A percentile compares a stretch with the other conserved stretches of the same genome.
Evolutionary conservation across 1,284 basidiomycete species (phyloP).

Genomic region (Trichosporon sp.): DNA sequence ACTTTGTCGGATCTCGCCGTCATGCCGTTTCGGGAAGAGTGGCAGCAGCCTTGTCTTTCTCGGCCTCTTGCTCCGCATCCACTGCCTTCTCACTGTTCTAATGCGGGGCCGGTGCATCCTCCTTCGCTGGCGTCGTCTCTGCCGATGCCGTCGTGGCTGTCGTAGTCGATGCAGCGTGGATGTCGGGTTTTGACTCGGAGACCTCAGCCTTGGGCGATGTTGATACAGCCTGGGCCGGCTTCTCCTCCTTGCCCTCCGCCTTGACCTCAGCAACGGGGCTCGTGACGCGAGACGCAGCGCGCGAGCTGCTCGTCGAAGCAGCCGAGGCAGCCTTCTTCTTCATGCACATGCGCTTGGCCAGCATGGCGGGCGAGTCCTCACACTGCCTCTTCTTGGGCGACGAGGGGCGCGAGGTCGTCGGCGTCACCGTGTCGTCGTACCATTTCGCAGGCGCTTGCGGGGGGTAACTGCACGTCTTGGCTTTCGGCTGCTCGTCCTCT

Average conservation of each 20-base stretch:
- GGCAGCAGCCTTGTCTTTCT: neutral
- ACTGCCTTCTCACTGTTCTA: neutral
- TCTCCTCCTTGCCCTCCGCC: neutral
- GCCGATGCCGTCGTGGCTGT: too few species aligned
- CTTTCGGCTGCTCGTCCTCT: neutral
- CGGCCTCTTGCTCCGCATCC: neutral
- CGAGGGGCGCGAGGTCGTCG: neutral
- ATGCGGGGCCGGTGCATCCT: neutral
- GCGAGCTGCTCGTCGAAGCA: neutral
- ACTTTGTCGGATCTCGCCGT: neutral
- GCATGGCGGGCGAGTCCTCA: neutral
- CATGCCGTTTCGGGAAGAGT: neutral
- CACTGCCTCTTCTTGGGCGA: neutral
- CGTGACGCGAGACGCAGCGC: neutral
- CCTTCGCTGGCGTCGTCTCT: too few species aligned
- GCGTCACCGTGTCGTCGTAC: neutral
- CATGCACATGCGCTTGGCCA: conserved; percentile 1
- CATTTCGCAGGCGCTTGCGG: conserved; percentile 1
- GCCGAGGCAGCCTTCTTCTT: neutral
- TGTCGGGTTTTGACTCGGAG: too few species aligned
- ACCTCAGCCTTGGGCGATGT: neutral
- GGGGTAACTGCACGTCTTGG: neutral
- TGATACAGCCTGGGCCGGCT: neutral
- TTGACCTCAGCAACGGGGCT: neutral
- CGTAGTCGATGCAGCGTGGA: too few species aligned